Base-by-base conservation (phyloP, 2,329 filamentous ascomycete species). In the Keithomyces neogunnii region DNA sequence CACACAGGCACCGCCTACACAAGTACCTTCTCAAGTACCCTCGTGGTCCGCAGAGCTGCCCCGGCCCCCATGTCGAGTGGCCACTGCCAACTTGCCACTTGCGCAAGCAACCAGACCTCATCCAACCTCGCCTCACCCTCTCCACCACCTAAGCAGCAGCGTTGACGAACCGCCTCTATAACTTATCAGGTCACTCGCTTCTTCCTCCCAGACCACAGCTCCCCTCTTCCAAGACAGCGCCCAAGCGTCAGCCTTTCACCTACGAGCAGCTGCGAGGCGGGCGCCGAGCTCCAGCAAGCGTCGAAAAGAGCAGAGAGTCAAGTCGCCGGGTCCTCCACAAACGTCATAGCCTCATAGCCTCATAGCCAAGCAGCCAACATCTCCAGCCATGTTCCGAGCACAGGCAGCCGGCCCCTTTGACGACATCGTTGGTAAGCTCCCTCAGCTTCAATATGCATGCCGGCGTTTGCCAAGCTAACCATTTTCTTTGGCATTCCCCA, bases 371-470 rank as follows among this genome's bases (percentile, higher is more conserved):
- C 28, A 28, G 13, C 31, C 36, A 9, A 2, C 4, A 19, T 42
- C 58, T 59, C 57, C 56, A 66, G 70, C 65, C 68, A 82, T 82
- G 77, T 81, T 81, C 60, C 73, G 77, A 68, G 76, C 77, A 60
- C 76, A 77, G 65, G 75, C 77, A 60, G 69, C 70, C 55, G 75
- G 77, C 62, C 77, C 78, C 49, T 82, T 78, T 65, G 79, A 82
- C 65, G 78, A 81, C 64, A 73, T 69, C 62, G 72, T 82, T 70
- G 77, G 78, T 82, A 74, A 56, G 76, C 72, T 55, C 52, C 53
- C 40, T 53, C 44, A 38, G n/a, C 8, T 39, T 42, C n/a, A 42
- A 42, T 4, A 42, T n/a, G 19, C 42, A 3, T 30, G 11, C 29
- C 38, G 33, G 5, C 8, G 3, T 29, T 1, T 8, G 9, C 28